Conservation (phyloP, 768 basidiomycete genomes). For the Pleurotus eryngii region DNA sequence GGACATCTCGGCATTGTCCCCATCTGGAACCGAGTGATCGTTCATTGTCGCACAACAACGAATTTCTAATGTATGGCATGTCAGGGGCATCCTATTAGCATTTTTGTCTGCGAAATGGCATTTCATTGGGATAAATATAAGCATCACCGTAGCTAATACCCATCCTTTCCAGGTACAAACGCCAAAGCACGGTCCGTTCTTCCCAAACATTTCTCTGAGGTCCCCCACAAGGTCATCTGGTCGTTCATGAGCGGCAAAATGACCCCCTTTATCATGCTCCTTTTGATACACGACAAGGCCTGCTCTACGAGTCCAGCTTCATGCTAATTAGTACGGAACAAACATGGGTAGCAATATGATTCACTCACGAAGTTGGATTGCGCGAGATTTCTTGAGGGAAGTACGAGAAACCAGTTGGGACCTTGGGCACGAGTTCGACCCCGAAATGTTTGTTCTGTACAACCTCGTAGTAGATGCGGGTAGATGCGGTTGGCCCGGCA, state of each 20-base stretch:
- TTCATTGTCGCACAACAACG: too few relatives aligned
- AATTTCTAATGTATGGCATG: too few relatives aligned
- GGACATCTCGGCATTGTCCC: too few relatives aligned
- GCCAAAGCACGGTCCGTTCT: constrained; percentile 44
- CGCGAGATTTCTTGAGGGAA: constrained; percentile 45
- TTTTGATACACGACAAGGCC: constrained; percentile 44
- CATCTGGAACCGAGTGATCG: too few relatives aligned
- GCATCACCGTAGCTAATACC: constrained; percentile 24
- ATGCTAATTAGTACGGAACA: neutral
- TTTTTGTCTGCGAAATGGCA: too few relatives aligned
- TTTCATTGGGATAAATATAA: too few relatives aligned
- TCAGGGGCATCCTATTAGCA: too few relatives aligned
- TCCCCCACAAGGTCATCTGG: constrained; percentile 47
- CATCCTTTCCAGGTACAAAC: constrained; percentile 41
- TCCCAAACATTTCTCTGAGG: constrained; percentile 55
- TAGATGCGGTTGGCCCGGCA: constrained; percentile 52
- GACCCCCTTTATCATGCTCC: constrained; percentile 49
- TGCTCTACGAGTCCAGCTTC: constrained; percentile 39
- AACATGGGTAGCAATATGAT: neutral
- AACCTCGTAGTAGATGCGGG: constrained; percentile 56
- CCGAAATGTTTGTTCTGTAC: constrained; percentile 14
- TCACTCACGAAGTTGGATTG: neutral
- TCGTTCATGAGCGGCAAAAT: constrained; percentile 54
- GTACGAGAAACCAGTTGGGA: constrained; percentile 45
- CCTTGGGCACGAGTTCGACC: constrained; percentile 12